A percentile compares a stretch with the other conserved stretches of the same genome.
Evolutionary conservation across 495 filamentous ascomycete species (phyloP).

Genomic region (Coniosporium apollinis): DNA sequence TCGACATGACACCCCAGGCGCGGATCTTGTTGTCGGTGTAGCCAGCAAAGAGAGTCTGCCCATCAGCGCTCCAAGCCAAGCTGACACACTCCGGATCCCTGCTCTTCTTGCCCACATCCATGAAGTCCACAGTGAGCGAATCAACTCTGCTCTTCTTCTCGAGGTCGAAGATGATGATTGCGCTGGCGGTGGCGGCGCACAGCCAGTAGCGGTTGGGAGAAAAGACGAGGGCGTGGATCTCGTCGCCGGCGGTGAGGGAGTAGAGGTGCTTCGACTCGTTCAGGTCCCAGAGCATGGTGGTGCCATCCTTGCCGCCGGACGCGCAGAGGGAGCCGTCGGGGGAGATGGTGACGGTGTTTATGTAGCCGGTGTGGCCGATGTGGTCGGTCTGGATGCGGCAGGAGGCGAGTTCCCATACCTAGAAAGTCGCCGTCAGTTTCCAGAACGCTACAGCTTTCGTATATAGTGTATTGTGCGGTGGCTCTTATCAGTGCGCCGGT

Average conservation of each 20-base stretch:
- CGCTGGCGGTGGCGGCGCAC: conserved; percentile 87
- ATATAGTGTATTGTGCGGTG: conserved; percentile 5
- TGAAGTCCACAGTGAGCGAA: conserved; percentile 97
- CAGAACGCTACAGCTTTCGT: background rate
- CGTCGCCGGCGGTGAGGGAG: conserved; percentile 96
- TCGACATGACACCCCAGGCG: conserved; percentile 92
- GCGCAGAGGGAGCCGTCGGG: conserved; percentile 98
- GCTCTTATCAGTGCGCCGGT: conserved; percentile 71
- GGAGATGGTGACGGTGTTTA: conserved; percentile 99
- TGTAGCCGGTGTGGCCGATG: conserved; percentile 99
- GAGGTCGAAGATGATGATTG: conserved; percentile 99
- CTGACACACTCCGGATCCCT: conserved; percentile 95
- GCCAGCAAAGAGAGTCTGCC: conserved; percentile 97
- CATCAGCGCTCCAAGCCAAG: conserved; percentile 94
- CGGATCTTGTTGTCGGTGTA: conserved; percentile 99
- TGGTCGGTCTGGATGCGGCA: conserved; percentile 99
- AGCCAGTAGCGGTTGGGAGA: conserved; percentile 99
- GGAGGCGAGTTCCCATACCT: conserved; percentile 99
- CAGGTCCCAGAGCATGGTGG: conserved; percentile 99
- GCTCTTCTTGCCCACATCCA: conserved; percentile 94
- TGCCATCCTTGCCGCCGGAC: conserved; percentile 98
- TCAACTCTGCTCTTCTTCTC: conserved; percentile 99
- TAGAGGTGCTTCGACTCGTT: conserved; percentile 99
- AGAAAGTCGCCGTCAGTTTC: background rate
- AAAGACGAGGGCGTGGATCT: conserved; percentile 99